Evolutionary conservation across 495 filamentous ascomycete species (phyloP), one percentile per base, ranked within the genome.

Genomic region (Paragyromitra xinjiangensis): DNA sequence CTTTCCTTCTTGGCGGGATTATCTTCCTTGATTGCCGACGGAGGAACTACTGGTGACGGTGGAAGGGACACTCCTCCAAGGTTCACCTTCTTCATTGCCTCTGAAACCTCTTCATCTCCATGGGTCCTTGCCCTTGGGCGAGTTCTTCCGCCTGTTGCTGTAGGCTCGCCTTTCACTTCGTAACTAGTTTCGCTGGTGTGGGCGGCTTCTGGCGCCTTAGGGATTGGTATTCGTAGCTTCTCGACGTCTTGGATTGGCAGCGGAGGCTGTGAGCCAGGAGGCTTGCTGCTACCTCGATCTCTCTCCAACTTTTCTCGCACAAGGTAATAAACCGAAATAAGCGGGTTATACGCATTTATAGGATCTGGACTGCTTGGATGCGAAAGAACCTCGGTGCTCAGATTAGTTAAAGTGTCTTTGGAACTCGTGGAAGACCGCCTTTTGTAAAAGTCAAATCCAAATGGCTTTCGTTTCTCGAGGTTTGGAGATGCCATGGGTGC

Each of bases 371-470:
- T 65, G 56, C 88, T 90, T 53, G 94, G 94, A 34, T 94, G 84
- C 77, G 91, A 90, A 22, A 99, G 87, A 7, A 90, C 92, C 82
- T 99, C 95, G 0, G 89, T 88, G 67, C 95, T 98, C 24, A 92
- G 88, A 34, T 90, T 91, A n/a, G 92, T 92, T 72, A 99, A 87
- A 6, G 93, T 97, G 73, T 98, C 96, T 70, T 92, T 88, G 82
- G 95, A 98, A 51, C 89, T 92, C 24, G 88, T 88, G 1, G 96
- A 98, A 81, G 92, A 97, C 44, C 94, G 89, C 78, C 95, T 89
- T 84, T 97, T 97, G 84, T 99, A 99, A 79, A 99, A 98, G 83
- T 98, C 94, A 77, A 98, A 98, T 8, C 90, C 90, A 76, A 95
- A 93, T 1, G 92, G 93, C 58, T 94, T 89, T 83, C 92, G 94